Conservation (phyloP, 2,329 filamentous ascomycete species). For the Phialophora macrospora region DNA sequence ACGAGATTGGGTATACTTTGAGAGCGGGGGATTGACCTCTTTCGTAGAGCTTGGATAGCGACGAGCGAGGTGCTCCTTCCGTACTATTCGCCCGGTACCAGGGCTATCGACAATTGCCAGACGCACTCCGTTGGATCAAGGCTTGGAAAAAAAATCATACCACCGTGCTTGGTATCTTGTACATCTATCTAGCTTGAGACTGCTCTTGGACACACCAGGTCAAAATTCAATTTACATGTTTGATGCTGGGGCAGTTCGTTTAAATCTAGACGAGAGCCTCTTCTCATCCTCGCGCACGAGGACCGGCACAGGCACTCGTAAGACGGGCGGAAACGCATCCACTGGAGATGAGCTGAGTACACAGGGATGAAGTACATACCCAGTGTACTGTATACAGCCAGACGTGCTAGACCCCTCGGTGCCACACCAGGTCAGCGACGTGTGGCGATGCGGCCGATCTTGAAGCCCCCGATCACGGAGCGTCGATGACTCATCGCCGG, state of each 20-base stretch:
- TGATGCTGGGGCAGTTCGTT: not conserved
- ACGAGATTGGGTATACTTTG: slow-evolving; percentile 1
- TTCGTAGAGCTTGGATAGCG: not conserved
- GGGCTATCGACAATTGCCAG: not conserved
- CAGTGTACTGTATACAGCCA: no score
- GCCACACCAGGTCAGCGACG: no score
- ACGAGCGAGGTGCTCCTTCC: not conserved
- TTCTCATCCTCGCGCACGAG: not conserved
- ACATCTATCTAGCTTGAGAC: not conserved
- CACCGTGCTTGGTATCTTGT: not conserved
- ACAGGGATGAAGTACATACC: no score
- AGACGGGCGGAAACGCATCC: not conserved
- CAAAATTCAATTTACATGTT: not conserved
- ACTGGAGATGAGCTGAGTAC: not conserved
- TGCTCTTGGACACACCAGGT: not conserved
- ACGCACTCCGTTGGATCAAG: not conserved
- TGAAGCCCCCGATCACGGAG: no score
- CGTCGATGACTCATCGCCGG: no score
- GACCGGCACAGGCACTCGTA: not conserved
- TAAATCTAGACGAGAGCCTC: no score
- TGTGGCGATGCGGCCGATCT: no score
- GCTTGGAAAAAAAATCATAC: not conserved
- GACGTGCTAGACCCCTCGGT: not conserved
- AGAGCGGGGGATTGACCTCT: not conserved
- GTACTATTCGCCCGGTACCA: not conserved